These are phyloP conservation scores for Salvia miltiorrhiza DNA, from an alignment of 257 asterid genomes.

Conservation along the genomic window DNA sequence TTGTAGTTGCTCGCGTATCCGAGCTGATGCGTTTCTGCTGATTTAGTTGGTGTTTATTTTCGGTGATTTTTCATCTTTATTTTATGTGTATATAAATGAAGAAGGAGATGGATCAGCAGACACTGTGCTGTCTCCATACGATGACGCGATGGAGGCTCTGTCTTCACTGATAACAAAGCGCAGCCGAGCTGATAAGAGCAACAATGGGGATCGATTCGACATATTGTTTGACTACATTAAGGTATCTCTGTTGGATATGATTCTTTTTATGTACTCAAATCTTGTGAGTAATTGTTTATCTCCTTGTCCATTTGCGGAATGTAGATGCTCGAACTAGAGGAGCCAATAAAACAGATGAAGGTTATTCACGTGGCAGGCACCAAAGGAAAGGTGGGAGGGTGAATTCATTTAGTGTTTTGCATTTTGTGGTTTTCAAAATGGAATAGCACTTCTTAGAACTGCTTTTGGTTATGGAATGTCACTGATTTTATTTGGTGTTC, in stretches of 20 bases:
- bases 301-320: slow-evolving; percentile 17
- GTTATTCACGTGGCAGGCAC: slow-evolving; percentile 98
- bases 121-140: slow-evolving; percentile 45
- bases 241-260: slow-evolving; percentile 34
- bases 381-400: slow-evolving; percentile 78
- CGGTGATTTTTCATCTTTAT: background rate
- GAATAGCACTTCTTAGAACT: background rate
- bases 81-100: slow-evolving; percentile 18
- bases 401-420: background rate
- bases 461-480: background rate
- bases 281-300: slow-evolving; percentile 2
- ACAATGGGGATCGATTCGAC: slow-evolving; percentile 75
- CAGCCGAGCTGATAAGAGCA: slow-evolving; percentile 88
- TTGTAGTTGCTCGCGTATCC: background rate
- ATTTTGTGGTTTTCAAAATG: slow-evolving; percentile 12
- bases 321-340: slow-evolving; percentile 85
- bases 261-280: background rate
- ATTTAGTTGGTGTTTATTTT: slow-evolving; percentile 12
- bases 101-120: slow-evolving; percentile 42
- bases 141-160: slow-evolving; percentile 93
- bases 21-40: slow-evolving; percentile 3
- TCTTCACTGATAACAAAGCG: slow-evolving; percentile 92
- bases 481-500: slow-evolving; percentile 21
- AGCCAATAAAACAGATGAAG: slow-evolving; percentile 78
- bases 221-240: slow-evolving; percentile 71